These are phyloP conservation scores for Sclerotinia glacialis DNA, from an alignment of 2,329 filamentous ascomycete genomes.

Conservation along the genomic window DNA sequence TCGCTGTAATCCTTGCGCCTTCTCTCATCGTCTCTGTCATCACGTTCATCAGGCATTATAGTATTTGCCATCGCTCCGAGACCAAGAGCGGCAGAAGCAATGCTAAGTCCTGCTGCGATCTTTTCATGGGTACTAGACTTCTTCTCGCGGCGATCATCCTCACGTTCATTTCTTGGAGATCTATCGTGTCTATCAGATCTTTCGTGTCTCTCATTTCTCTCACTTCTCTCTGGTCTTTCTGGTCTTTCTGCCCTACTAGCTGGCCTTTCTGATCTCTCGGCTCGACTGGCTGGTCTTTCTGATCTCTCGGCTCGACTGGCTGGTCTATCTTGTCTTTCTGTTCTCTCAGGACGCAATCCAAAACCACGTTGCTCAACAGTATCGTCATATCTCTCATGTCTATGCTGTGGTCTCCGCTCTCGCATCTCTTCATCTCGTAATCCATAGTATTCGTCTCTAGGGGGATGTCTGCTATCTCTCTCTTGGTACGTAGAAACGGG, in stretches of 20 bases:
- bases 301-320: constrained; percentile 13
- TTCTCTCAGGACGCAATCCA: constrained; percentile 29
- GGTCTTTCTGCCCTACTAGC: constrained; percentile 19
- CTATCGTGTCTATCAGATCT: constrained; percentile 25
- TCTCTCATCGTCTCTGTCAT: constrained; percentile 33
- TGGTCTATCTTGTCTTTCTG: constrained; percentile 21
- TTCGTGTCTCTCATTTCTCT: constrained; percentile 25
- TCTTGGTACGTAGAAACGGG: constrained; percentile 37
- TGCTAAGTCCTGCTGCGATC: constrained; percentile 36
- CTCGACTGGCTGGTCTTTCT: constrained; percentile 1
- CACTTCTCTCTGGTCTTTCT: constrained; percentile 25
- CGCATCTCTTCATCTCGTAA: constrained; percentile 33
- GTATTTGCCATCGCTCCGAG: constrained; percentile 37
- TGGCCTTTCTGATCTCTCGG: not conserved
- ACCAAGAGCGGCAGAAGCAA: constrained; percentile 39
- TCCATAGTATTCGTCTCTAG: constrained; percentile 38
- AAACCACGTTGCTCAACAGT: constrained; percentile 32
- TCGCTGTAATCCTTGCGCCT: constrained; percentile 35
- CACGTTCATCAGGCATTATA: constrained; percentile 33
- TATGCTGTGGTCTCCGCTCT: constrained; percentile 24
- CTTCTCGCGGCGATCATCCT: constrained; percentile 22
- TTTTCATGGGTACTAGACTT: constrained; percentile 35
- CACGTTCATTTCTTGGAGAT: constrained; percentile 23
- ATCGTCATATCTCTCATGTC: constrained; percentile 36
- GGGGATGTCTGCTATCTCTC: constrained; percentile 26